phyloP scores from a whole-genome alignment of 345 rosid species.

The Turnera subulata region DNA sequence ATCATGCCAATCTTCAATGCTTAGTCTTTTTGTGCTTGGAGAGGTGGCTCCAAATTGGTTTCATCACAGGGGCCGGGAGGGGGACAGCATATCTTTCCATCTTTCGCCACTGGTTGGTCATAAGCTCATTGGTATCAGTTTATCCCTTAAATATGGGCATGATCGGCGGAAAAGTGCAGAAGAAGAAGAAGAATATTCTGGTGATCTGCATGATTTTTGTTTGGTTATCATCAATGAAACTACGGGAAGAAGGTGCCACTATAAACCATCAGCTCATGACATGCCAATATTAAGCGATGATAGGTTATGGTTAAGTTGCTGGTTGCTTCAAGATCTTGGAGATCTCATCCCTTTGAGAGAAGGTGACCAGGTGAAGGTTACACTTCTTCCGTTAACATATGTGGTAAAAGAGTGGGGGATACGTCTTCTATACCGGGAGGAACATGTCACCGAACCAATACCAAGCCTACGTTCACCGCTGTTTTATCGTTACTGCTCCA shows the following conservation, averaged over 20 bases:
- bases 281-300: neutral
- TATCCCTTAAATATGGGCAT: too few relatives aligned
- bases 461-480: too few relatives aligned
- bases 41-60: constrained; percentile 16
- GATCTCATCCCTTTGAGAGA: constrained; percentile 2
- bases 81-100: constrained; percentile 7
- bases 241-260: neutral
- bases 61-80: neutral
- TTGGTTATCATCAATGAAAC: constrained; percentile 14
- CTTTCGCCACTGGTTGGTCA: constrained; percentile 1
- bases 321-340: constrained; percentile 4
- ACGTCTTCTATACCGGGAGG: too few relatives aligned
- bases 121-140: too few relatives aligned
- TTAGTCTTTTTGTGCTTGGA: constrained; percentile 15
- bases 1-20: constrained; percentile 13
- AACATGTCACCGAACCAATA: too few relatives aligned
- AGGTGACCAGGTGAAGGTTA: neutral
- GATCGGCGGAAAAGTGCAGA: too few relatives aligned
- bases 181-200: neutral
- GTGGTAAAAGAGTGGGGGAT: too few relatives aligned
- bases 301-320: constrained; percentile 15
- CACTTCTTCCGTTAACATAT: too few relatives aligned
- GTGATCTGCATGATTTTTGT: too few relatives aligned
- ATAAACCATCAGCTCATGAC: constrained; percentile 10
- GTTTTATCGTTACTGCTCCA: too few relatives aligned